phyloP scores from a whole-genome alignment of 2,329 filamentous ascomycete genomes.

The Penicillium brasilianum region DNA sequence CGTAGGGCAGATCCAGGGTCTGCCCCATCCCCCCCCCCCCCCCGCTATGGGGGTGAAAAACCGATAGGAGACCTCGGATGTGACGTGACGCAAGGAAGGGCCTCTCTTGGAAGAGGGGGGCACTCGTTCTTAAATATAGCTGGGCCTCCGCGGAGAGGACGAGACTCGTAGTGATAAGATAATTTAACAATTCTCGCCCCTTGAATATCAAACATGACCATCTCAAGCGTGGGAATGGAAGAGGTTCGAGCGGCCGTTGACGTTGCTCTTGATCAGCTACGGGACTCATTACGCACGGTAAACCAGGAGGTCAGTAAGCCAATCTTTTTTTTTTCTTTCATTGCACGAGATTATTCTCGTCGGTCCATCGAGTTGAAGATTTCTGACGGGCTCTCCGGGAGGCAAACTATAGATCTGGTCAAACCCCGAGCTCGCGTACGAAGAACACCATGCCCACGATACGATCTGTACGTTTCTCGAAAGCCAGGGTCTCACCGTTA shows the following conservation, averaged over 20 bases:
- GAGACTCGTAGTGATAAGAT: background rate
- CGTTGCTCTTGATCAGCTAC: conserved; percentile 22
- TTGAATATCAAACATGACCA: conserved; percentile 21
- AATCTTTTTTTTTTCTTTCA: too few relatives aligned
- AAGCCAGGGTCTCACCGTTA: conserved; percentile 53
- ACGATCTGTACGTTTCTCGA: conserved; percentile 54
- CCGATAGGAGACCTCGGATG: conserved; percentile 11
- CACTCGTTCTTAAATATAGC: background rate
- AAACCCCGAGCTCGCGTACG: conserved; percentile 59
- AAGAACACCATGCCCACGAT: conserved; percentile 59
- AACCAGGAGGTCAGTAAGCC: conserved; percentile 25
- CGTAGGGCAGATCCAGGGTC: background rate
- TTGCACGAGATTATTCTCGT: background rate
- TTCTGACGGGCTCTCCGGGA: background rate
- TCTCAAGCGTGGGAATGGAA: conserved; percentile 17
- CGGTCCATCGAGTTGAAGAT: background rate
- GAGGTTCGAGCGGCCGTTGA: conserved; percentile 33
- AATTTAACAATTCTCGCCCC: background rate
- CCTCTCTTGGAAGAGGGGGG: background rate
- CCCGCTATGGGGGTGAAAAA: background rate
- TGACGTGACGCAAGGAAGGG: conserved; percentile 9
- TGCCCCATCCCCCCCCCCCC: background rate
- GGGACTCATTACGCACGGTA: conserved; percentile 32
- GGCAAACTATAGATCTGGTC: conserved; percentile 44
- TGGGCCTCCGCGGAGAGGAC: background rate